Conservation (phyloP, 768 basidiomycete genomes). For the Antrodiella citrinella region DNA sequence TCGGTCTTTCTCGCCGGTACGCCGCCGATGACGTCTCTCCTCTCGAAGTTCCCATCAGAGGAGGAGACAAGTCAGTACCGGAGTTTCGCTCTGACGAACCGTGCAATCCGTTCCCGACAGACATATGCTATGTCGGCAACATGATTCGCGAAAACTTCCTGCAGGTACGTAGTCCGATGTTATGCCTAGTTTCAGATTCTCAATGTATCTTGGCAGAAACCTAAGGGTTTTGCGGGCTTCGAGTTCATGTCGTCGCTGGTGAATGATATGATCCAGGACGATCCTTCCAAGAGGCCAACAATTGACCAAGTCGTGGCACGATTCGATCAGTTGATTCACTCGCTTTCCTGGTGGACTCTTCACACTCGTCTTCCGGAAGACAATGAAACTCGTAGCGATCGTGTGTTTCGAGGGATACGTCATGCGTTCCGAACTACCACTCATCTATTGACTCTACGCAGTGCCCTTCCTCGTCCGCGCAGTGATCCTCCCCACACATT, state of each 20-base stretch:
- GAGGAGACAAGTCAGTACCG: conserved; percentile 33
- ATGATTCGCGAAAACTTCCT: conserved; percentile 21
- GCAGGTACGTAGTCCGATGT: conserved; percentile 14
- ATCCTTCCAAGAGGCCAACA: conserved; percentile 24
- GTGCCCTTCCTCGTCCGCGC: background rate
- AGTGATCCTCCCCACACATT: background rate
- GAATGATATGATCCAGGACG: conserved; percentile 24
- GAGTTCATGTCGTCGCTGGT: conserved; percentile 26
- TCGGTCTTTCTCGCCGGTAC: conserved; percentile 27
- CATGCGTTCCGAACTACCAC: background rate
- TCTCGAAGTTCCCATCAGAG: conserved; percentile 22
- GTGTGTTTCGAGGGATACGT: too few species aligned
- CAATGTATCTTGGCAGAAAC: background rate
- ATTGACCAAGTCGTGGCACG: conserved; percentile 23
- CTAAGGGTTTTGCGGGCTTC: conserved; percentile 17
- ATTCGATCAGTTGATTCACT: conserved; percentile 17
- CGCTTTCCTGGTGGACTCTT: conserved; percentile 12
- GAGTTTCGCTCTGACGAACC: conserved; percentile 18
- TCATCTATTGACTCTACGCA: background rate
- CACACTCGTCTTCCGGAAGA: conserved; percentile 5
- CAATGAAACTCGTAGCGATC: conserved; percentile 25
- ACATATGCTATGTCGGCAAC: conserved; percentile 29
- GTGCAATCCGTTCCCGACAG: conserved; percentile 26
- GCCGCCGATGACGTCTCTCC: conserved; percentile 19
- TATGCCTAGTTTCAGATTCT: background rate